phyloP scores from a whole-genome alignment of 2,329 filamentous ascomycete species.

The Trichoderma koningiopsis region DNA sequence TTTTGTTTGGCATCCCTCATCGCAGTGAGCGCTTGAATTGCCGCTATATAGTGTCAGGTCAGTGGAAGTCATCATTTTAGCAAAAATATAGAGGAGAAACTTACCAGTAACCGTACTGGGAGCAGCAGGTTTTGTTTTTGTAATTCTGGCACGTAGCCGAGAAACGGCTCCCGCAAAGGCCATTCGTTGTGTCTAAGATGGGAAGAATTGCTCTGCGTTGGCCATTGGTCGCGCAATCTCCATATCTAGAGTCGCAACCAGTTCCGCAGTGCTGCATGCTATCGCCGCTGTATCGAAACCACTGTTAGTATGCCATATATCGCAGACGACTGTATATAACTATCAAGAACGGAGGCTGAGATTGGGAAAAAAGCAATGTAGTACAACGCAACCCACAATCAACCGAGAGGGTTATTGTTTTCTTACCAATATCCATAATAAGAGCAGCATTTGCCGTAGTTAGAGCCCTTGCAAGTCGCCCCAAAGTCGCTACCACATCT shows the following conservation, averaged over 20 bases:
- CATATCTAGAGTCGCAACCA: constrained; percentile 42
- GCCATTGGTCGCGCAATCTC: constrained; percentile 36
- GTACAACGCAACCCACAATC: neutral
- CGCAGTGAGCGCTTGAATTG: constrained; percentile 36
- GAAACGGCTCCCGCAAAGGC: constrained; percentile 39
- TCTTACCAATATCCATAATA: constrained; percentile 45
- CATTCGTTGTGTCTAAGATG: constrained; percentile 37
- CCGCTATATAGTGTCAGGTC: constrained; percentile 31
- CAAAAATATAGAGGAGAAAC: constrained; percentile 21
- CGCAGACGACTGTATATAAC: neutral
- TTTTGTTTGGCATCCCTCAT: constrained; percentile 38
- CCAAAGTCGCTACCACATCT: constrained; percentile 41
- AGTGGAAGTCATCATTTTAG: neutral
- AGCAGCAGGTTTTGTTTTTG: constrained; percentile 42
- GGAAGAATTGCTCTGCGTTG: constrained; percentile 30
- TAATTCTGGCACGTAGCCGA: constrained; percentile 39
- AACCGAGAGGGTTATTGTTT: neutral
- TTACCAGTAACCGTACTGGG: constrained; percentile 41
- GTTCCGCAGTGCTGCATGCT: constrained; percentile 41
- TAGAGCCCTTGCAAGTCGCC: constrained; percentile 42
- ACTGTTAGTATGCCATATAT: neutral
- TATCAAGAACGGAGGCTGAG: neutral
- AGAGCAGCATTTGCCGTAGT: constrained; percentile 45
- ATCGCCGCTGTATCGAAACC: constrained; percentile 34
- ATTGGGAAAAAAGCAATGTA: neutral